Conservation (phyloP, 2,329 filamentous ascomycete species). For the Phialophora verrucosa region DNA sequence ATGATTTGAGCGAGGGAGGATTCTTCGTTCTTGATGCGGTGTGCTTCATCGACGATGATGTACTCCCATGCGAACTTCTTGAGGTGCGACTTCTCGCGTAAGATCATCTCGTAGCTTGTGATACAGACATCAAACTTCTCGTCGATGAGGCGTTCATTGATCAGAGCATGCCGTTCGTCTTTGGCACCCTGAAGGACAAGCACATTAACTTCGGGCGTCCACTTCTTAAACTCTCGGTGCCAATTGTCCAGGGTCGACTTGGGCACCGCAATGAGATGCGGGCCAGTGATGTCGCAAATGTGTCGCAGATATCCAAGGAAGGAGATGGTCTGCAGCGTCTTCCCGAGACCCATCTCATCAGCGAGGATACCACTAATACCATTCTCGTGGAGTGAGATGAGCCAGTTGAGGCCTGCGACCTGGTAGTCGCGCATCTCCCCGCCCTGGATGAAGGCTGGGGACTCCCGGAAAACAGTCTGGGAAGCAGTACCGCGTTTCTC, state of each 20-base stretch:
- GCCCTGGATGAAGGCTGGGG: constrained; percentile 82
- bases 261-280: constrained; percentile 88
- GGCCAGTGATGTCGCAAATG: constrained; percentile 84
- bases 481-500: constrained; percentile 86
- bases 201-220: constrained; percentile 96
- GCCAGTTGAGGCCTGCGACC: constrained; percentile 92
- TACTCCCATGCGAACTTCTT: constrained; percentile 99
- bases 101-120: constrained; percentile 98
- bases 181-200: constrained; percentile 93
- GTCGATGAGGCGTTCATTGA: constrained; percentile 87
- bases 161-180: constrained; percentile 85
- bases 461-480: constrained; percentile 91
- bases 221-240: constrained; percentile 90
- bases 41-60: constrained; percentile 97
- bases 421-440: constrained; percentile 96
- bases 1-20: constrained; percentile 97
- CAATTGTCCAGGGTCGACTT: constrained; percentile 99
- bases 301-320: constrained; percentile 95
- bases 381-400: constrained; percentile 96
- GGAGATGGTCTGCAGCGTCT: constrained; percentile 95
- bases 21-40: constrained; percentile 99
- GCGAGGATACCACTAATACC: constrained; percentile 97
- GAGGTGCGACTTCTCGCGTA: constrained; percentile 89
- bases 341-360: constrained; percentile 98
- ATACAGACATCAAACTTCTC: constrained; percentile 98